Base-by-base conservation (phyloP, 176 grass and related monocot genomes). In the Ampelocalamus luodianensis region DNA sequence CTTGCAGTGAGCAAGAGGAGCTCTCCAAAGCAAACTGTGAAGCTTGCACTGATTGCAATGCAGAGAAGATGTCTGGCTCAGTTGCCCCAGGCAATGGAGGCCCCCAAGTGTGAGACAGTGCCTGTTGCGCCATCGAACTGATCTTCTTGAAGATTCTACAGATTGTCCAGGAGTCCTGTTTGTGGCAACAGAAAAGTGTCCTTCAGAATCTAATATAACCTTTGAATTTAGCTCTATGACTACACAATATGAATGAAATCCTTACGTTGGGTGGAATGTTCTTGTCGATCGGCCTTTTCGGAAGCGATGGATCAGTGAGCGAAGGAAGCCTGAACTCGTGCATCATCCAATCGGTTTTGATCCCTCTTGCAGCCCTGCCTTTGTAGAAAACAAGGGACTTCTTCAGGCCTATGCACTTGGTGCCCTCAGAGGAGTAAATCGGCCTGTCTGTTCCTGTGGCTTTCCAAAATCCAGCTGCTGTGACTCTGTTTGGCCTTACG, bases 261-360 rank as follows among this genome's bases (percentile, higher is more conserved):
- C 88, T 89, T 92, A 99, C 97, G 29, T 94, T 99, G 45, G 88
- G 84, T n/a, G 90, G 88, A 80, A 99, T 99, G 73, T 85, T 92
- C 75, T 92, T 98, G 63, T 98, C 92, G 10, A 94, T 88, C 2
- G 88, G 84, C 53, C 82, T 83, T 72, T 89, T 96, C 20, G 82
- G 90, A 58, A 90, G 90, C 23, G 86, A 88, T 4, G 93, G 91
- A 73, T 96, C 92, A 0, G 85, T 58, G 18, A 88, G 88, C 0
- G 97, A 92, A 77, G 97, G 97, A 56, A 99, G 93, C 78, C 97
- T 93, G 66, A 99, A 99, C 68, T 99, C 97, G 8, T 99, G 97
- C 97, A 99, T 99, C 97, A 99, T 99, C 93, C 93, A 99, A 68
- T 99, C 97, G 0, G 97, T 99, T 87, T 99, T 99, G 70, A 88